phyloP scores from a whole-genome alignment of 2,329 filamentous ascomycete species.

The Hymenoscyphus linearis region DNA sequence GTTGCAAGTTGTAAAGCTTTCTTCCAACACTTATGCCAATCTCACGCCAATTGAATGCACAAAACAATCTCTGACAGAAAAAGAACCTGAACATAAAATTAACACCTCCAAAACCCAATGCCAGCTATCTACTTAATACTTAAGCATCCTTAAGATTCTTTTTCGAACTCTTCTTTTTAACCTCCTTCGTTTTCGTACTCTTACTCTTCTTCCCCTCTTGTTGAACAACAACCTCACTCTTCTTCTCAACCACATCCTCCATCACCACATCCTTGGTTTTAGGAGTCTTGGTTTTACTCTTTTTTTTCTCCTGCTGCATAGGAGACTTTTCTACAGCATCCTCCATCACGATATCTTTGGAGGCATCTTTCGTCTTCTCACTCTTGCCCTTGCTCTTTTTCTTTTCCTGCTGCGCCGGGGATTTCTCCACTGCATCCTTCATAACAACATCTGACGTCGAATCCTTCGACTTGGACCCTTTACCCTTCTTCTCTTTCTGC shows the following conservation, averaged over 20 bases:
- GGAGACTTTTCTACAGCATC: background rate
- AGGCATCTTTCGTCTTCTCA: background rate
- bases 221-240: background rate
- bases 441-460: background rate
- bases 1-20: too few species aligned
- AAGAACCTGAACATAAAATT: too few species aligned
- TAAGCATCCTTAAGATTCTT: background rate
- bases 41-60: too few species aligned
- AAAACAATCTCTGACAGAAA: too few species aligned
- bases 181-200: background rate
- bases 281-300: background rate
- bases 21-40: too few species aligned
- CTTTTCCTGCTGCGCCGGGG: background rate
- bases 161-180: background rate
- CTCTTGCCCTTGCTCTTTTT: background rate
- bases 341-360: background rate
- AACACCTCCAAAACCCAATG: too few species aligned
- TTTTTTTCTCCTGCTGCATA: background rate
- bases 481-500: conserved; percentile 7
- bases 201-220: background rate
- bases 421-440: background rate
- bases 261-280: background rate
- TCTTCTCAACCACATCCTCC: background rate
- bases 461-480: background rate
- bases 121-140: background rate